Base-by-base conservation (phyloP, 768 basidiomycete species). In the Tricholoma furcatifolium region DNA sequence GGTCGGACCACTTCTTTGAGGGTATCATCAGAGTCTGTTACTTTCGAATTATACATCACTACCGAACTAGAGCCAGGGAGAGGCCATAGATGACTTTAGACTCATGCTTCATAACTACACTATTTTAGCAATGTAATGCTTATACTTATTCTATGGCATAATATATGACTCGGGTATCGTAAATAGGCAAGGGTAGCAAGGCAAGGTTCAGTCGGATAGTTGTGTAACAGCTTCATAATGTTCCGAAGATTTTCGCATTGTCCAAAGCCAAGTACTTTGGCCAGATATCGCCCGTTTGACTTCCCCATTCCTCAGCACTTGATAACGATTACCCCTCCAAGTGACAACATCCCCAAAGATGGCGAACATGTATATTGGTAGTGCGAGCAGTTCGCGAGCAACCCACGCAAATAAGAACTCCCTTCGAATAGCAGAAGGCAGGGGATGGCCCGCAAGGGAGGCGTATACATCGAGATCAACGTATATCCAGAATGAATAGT, bases 351-450 rank as follows among this genome's bases (percentile, higher is more conserved):
- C 77, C 24, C 95, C 93, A 45, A 86, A 69, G 36, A 99, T 82
- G 6, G 91, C 96, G 56, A 87, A 73, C 6, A 87, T 44, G 82
- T 86, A 99, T 52, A 98, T 91, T 0, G 97, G 97, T 18, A 98
- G 72, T 4, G 96, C 87, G 53, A 95, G 67, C 36, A 86, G 11
- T 70, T 99, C 97, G 51, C 97, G 80, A 17, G 78, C 71, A 15
- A 75, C 66, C 93, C 94, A 99, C 6, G 93, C 91, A 27, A 73
- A 62, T 39, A 93, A 60, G 67, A 97, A 98, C 46, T 72, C 62
- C 70, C 75, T 76, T 11, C 75, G 72, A 43, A 74, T 73, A 31
- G 72, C 65, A 36, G 70, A 61, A 2, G 80, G 79, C 41, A 88
- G 64, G 45, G 83, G 74, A 66, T 85, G 77, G 24, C 86, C 83